Conservation (phyloP, 306 rosid genomes). For the Herpetospermum pedunculosum region DNA sequence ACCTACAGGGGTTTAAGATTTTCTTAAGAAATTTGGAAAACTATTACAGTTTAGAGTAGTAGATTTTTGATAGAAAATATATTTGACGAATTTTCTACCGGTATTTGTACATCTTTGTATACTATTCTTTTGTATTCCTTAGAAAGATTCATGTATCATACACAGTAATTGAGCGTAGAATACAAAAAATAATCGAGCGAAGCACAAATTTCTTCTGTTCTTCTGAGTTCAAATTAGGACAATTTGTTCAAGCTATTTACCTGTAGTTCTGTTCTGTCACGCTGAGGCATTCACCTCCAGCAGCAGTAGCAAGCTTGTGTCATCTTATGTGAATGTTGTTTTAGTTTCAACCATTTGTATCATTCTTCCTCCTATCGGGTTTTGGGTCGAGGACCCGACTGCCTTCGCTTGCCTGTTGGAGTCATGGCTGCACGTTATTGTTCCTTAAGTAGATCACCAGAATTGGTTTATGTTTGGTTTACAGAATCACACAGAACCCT, state of each 20-base stretch:
- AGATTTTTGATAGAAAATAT: neutral
- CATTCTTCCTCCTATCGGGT: neutral
- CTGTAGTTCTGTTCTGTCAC: neutral
- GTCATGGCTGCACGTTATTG: neutral
- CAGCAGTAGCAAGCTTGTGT: neutral
- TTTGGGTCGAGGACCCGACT: neutral
- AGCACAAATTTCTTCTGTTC: neutral
- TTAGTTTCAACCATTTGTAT: neutral
- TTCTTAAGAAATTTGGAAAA: neutral
- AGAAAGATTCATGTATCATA: neutral
- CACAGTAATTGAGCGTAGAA: neutral
- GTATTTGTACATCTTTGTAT: neutral
- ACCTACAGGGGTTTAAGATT: constrained; percentile 9
- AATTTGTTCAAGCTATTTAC: neutral
- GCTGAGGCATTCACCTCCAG: neutral
- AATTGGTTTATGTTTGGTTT: neutral
- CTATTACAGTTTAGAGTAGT: neutral
- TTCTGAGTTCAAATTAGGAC: neutral
- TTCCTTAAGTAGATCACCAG: no score
- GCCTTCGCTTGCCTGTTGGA: neutral
- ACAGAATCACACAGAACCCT: neutral
- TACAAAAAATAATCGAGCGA: neutral
- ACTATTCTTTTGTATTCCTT: neutral
- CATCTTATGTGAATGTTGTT: neutral
- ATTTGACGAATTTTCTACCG: neutral